These are phyloP conservation scores for Brassica hybrid DNA, from an alignment of 441 rosid genomes.

Conservation along the genomic window DNA sequence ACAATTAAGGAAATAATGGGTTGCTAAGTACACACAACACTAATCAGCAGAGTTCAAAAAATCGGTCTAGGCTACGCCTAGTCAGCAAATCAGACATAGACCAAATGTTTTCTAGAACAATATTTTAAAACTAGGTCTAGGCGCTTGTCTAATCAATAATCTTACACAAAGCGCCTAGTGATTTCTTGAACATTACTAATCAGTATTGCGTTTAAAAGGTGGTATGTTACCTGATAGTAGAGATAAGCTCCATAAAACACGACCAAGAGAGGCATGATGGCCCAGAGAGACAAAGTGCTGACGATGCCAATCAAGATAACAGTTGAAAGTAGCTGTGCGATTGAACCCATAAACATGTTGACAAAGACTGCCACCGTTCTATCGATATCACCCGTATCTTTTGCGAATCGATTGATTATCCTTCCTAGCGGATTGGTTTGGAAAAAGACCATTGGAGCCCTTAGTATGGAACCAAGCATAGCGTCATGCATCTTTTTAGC, in stretches of 20 bases:
- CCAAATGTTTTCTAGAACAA: too few relatives aligned
- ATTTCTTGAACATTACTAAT: neutral
- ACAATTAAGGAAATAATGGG: constrained; percentile 1
- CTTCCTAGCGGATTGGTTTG: constrained; percentile 96
- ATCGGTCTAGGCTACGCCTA: too few relatives aligned
- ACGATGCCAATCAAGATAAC: constrained; percentile 89
- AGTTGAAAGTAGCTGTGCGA: constrained; percentile 92
- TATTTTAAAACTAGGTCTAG: too few relatives aligned
- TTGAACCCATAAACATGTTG: constrained; percentile 85
- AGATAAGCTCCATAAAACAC: constrained; percentile 92
- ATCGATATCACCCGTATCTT: constrained; percentile 97
- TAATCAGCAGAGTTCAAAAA: too few relatives aligned
- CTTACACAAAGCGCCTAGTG: too few relatives aligned
- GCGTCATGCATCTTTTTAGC: constrained; percentile 70
- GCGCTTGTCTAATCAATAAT: too few relatives aligned
- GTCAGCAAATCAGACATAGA: too few relatives aligned
- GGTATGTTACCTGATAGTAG: constrained; percentile 87
- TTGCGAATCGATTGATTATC: constrained; percentile 93
- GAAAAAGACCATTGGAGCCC: constrained; percentile 99
- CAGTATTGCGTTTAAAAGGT: neutral
- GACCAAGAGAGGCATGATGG: constrained; percentile 89
- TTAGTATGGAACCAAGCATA: constrained; percentile 83
- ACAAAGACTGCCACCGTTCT: constrained; percentile 78
- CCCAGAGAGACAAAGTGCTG: constrained; percentile 98
- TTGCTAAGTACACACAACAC: neutral